phyloP scores from a whole-genome alignment of 768 basidiomycete genomes.

The Lentinula detonsa region DNA sequence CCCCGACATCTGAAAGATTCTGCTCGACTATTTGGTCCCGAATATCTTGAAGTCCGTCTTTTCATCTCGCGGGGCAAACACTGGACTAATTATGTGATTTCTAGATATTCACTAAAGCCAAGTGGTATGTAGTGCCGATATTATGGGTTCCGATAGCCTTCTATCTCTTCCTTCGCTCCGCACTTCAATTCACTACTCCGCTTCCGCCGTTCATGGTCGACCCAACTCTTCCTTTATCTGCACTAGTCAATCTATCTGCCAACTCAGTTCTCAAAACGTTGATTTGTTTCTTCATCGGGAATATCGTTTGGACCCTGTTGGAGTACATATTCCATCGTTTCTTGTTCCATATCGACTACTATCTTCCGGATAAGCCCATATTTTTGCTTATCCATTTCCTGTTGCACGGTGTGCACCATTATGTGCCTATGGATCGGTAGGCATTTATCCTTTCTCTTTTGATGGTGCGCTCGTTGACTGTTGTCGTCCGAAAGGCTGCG shows the following conservation, averaged over 20 bases:
- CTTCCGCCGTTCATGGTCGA: slow-evolving; percentile 57
- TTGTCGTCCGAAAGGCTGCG: slow-evolving; percentile 48
- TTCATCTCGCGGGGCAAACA: background rate
- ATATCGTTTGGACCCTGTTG: slow-evolving; percentile 88
- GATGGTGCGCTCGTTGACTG: background rate
- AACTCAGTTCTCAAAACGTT: slow-evolving; percentile 48
- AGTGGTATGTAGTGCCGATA: slow-evolving; percentile 91
- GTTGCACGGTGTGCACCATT: slow-evolving; percentile 95
- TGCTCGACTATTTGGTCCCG: slow-evolving; percentile 82
- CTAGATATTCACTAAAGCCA: slow-evolving; percentile 75
- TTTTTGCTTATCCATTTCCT: slow-evolving; percentile 88
- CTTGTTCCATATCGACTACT: slow-evolving; percentile 90
- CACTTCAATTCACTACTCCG: slow-evolving; percentile 71
- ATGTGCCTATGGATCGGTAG: slow-evolving; percentile 92
- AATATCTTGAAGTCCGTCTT: slow-evolving; percentile 65
- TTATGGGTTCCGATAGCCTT: slow-evolving; percentile 86
- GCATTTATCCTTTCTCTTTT: slow-evolving; percentile 14
- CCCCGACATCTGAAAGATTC: slow-evolving; percentile 81
- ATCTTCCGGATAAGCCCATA: slow-evolving; percentile 75
- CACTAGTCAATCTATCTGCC: slow-evolving; percentile 41
- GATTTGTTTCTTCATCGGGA: slow-evolving; percentile 76
- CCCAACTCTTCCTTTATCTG: slow-evolving; percentile 50
- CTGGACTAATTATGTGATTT: background rate
- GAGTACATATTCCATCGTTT: slow-evolving; percentile 95
- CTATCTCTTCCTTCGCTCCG: slow-evolving; percentile 76